Conservation (phyloP, 768 basidiomycete species). For the Amanita rubescens region DNA sequence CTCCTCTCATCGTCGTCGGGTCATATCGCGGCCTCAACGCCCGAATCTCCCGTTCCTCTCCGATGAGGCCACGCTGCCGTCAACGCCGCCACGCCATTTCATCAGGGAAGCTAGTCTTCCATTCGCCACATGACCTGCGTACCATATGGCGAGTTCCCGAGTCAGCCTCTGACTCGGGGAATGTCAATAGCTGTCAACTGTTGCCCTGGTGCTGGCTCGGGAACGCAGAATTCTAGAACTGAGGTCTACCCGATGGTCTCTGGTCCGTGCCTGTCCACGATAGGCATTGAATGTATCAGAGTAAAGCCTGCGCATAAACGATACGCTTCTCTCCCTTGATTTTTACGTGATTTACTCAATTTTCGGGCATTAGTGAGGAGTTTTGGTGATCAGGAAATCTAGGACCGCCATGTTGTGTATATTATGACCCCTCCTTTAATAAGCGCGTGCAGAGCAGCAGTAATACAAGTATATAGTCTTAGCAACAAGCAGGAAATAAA, state of each 20-base stretch:
- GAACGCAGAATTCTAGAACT: slow-evolving; percentile 9
- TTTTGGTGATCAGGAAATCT: too few relatives aligned
- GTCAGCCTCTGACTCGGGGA: slow-evolving; percentile 9
- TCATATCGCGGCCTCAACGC: too few relatives aligned
- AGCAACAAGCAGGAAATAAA: neutral
- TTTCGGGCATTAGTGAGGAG: too few relatives aligned
- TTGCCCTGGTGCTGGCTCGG: slow-evolving; percentile 1
- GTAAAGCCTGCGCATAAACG: too few relatives aligned
- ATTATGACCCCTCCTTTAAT: neutral
- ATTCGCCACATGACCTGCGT: neutral
- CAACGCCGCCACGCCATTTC: neutral
- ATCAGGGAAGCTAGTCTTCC: too few relatives aligned
- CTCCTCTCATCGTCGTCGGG: too few relatives aligned
- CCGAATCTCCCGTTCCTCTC: neutral
- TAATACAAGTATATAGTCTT: slow-evolving; percentile 2
- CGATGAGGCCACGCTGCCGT: neutral
- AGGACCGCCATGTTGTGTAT: neutral
- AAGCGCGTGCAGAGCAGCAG: neutral
- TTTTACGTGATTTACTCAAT: too few relatives aligned
- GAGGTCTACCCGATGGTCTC: neutral
- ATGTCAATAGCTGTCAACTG: neutral
- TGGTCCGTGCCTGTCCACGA: neutral
- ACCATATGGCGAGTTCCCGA: slow-evolving; percentile 4
- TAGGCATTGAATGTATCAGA: too few relatives aligned
- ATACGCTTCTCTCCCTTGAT: too few relatives aligned